Evolutionary conservation across 768 basidiomycete genomes (phyloP), one percentile per base, ranked within the genome.

Genomic region (Psilocybe tampanensis): DNA sequence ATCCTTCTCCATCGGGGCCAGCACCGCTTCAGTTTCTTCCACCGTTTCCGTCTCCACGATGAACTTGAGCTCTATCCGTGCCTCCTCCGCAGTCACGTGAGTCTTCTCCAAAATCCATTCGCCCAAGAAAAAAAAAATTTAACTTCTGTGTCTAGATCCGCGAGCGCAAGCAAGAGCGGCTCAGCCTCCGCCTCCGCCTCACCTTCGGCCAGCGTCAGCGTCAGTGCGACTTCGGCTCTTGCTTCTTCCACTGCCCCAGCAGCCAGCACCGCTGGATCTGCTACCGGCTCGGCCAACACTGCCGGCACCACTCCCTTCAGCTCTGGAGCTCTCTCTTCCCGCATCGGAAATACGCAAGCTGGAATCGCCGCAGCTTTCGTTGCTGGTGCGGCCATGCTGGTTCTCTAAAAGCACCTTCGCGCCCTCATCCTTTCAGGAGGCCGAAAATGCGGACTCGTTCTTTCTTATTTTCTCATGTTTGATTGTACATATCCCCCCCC

Each of bases 341-440:
- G 72, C 58, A 61, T 74, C 41, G 61, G 62, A 50, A 61, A 59
- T 47, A 54, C 44, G 45, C 47, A 62, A 49, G 29, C 44, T 50
- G 62, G 62, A 26, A 51, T 61, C 48, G 75, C 72, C 43, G 70
- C 72, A 12, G 65, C 75, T 7, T 62, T 73, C 0, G 64, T 79
- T 36, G 83, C 78, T 36, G 85, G 85, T 36, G 81, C 72, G 21
- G 80, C 68, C 13, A 63, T 77, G 56, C 71, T 80, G 44, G 70
- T 69, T 0, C 74, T 85, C 63, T 86, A 71, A 60, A 50, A 32
- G 47, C 12, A 15, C 36, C n/a, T 24, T n/a, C 26, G 44, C 19
- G 24, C 9, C 41, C 8, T 29, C 8, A 2, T 4, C 9, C 29
- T 29, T 29, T 29, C 9, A 9, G 29, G 4, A 29, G 29, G 29